Conservation (phyloP, 2,329 filamentous ascomycete genomes). For the Pseudogymnoascus sp. region DNA sequence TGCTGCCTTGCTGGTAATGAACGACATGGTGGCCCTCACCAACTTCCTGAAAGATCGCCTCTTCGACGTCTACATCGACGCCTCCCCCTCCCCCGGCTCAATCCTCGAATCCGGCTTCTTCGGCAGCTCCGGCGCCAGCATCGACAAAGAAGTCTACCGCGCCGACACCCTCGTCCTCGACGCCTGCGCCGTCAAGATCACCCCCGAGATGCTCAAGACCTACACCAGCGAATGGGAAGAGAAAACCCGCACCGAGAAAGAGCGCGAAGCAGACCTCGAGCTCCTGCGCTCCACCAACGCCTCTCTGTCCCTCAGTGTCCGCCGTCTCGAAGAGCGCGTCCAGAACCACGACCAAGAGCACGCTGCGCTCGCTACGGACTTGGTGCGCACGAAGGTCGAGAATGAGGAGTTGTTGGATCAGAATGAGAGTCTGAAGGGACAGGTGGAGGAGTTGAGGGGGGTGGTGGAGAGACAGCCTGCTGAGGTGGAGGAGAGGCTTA, state of each 20-base stretch:
- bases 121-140: conserved; percentile 76
- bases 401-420: conserved; percentile 84
- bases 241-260: conserved; percentile 71
- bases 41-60: conserved; percentile 87
- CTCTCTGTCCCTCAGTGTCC: conserved; percentile 66
- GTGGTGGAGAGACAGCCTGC: conserved; percentile 85
- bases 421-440: conserved; percentile 78
- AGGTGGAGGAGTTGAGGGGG: conserved; percentile 75
- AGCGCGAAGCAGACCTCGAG: conserved; percentile 74
- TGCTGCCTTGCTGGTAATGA: conserved; percentile 67
- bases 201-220: conserved; percentile 68
- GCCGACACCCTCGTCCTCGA: conserved; percentile 91
- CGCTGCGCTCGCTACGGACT: conserved; percentile 79
- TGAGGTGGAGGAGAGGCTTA: conserved; percentile 75
- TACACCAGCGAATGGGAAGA: conserved; percentile 92
- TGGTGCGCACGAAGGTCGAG: conserved; percentile 87
- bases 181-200: conserved; percentile 80
- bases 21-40: conserved; percentile 84
- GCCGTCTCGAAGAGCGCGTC: conserved; percentile 76
- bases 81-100: conserved; percentile 82
- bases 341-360: conserved; percentile 87
- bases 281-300: conserved; percentile 58
- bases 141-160: conserved; percentile 92
- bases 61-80: conserved; percentile 96
- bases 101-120: conserved; percentile 97